Percentiles rank a stretch among this genome's conserved stretches.
phyloP scores from a whole-genome alignment of 768 basidiomycete species.

The Boletus rubroflammeus region DNA sequence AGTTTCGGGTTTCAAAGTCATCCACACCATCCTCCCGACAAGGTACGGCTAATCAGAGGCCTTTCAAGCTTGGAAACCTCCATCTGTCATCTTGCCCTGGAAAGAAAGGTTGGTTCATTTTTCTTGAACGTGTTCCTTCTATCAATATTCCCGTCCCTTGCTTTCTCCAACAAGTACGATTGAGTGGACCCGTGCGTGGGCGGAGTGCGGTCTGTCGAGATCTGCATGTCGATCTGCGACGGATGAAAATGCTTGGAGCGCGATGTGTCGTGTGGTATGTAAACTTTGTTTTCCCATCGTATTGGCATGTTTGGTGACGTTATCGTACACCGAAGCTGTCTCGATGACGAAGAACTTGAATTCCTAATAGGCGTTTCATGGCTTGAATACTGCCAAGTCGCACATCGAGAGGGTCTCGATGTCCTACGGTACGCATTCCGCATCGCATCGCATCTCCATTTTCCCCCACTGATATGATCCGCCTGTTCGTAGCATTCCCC shows the following conservation, averaged over 20 bases:
- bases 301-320: neutral
- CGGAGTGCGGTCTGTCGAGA: conserved; percentile 82
- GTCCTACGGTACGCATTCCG: conserved; percentile 59
- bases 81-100: conserved; percentile 90
- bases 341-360: conserved; percentile 80
- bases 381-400: conserved; percentile 65
- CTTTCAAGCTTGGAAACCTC: conserved; percentile 70
- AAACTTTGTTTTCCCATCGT: conserved; percentile 1
- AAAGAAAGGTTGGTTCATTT: conserved; percentile 65
- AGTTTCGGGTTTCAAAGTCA: conserved; percentile 5
- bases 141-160: neutral
- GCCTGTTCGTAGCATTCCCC: conserved; percentile 59
- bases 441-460: neutral
- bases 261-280: conserved; percentile 87
- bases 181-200: conserved; percentile 73
- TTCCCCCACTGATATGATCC: neutral
- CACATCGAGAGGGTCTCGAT: conserved; percentile 65
- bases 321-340: conserved; percentile 48
- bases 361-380: conserved; percentile 81
- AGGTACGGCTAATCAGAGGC: conserved; percentile 11
- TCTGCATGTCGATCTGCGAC: conserved; percentile 66
- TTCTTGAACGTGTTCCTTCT: neutral
- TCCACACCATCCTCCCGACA: conserved; percentile 3
- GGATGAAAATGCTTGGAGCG: conserved; percentile 72
- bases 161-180: conserved; percentile 46